A percentile compares a stretch with the other conserved stretches of the same genome.
phyloP scores from a whole-genome alignment of 2,329 filamentous ascomycete species.

The Aureobasidium mangrovei region DNA sequence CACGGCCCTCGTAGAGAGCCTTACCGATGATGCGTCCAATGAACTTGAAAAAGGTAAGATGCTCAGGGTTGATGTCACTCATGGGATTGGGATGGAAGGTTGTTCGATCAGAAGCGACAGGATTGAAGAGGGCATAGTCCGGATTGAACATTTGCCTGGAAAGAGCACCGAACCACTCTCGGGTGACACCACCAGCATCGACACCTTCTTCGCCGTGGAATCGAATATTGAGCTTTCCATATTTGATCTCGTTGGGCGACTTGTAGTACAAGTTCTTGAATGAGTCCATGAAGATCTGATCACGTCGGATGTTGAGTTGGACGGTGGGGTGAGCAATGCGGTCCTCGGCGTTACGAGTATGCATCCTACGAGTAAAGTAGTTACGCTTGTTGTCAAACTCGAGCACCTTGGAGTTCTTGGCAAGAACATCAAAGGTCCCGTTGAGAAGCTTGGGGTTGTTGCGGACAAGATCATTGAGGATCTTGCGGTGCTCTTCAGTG shows the following conservation, averaged over 20 bases:
- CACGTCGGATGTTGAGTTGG: slow-evolving; percentile 81
- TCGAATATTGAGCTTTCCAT: slow-evolving; percentile 93
- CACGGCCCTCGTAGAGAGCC: slow-evolving; percentile 87
- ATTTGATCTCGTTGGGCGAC: slow-evolving; percentile 93
- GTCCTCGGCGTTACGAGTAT: slow-evolving; percentile 61
- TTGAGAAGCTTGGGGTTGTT: slow-evolving; percentile 98
- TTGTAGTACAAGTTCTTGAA: slow-evolving; percentile 99
- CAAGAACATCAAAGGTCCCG: slow-evolving; percentile 87
- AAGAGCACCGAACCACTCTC: slow-evolving; percentile 98
- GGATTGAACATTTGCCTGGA: slow-evolving; percentile 98
- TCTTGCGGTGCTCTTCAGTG: slow-evolving; percentile 94
- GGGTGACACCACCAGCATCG: slow-evolving; percentile 91
- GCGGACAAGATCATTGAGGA: slow-evolving; percentile 93
- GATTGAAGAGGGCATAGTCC: slow-evolving; percentile 92
- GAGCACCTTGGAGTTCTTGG: slow-evolving; percentile 97
- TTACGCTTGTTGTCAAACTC: slow-evolving; percentile 99
- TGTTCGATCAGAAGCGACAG: slow-evolving; percentile 91
- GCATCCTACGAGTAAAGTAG: slow-evolving; percentile 92
- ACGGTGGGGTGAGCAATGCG: slow-evolving; percentile 67
- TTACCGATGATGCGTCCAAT: slow-evolving; percentile 98
- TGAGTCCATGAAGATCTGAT: slow-evolving; percentile 95
- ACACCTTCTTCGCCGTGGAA: slow-evolving; percentile 98
- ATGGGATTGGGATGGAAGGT: slow-evolving; percentile 98
- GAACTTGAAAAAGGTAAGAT: slow-evolving; percentile 98
- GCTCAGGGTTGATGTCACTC: slow-evolving; percentile 89